Percentiles rank a stretch among this genome's conserved stretches.
phyloP scores from a whole-genome alignment of 2,329 filamentous ascomycete species.

The Teratosphaeria zuluensis region DNA sequence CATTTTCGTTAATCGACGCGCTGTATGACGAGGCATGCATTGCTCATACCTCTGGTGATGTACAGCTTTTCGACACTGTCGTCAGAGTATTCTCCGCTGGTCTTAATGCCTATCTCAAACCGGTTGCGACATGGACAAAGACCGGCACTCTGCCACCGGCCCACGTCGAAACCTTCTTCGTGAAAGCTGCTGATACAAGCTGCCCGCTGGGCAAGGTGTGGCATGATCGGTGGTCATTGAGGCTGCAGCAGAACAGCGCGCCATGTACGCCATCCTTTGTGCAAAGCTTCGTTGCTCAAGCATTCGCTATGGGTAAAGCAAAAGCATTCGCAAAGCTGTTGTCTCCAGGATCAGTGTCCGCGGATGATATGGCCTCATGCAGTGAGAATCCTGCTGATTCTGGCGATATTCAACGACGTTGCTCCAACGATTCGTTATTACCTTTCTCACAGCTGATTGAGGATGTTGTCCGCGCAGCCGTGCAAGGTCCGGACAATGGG shows the following conservation, averaged over 20 bases:
- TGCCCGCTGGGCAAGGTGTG: conserved; percentile 59
- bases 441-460: conserved; percentile 70
- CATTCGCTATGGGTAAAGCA: conserved; percentile 83
- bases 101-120: conserved; percentile 70
- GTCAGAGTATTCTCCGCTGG: conserved; percentile 68
- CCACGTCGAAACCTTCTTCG: conserved; percentile 63
- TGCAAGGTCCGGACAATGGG: conserved; percentile 61
- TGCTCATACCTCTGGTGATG: conserved; percentile 60
- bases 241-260: conserved; percentile 47
- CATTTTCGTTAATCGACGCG: conserved; percentile 69
- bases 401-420: background rate
- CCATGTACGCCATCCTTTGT: conserved; percentile 68
- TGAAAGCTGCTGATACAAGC: conserved; percentile 47
- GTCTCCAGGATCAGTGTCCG: conserved; percentile 31
- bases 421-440: conserved; percentile 6
- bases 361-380: background rate
- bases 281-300: conserved; percentile 55
- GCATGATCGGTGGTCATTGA: conserved; percentile 63
- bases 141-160: conserved; percentile 53
- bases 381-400: background rate
- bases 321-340: conserved; percentile 73
- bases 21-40: conserved; percentile 62
- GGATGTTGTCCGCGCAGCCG: conserved; percentile 62
- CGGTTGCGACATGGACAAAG: conserved; percentile 77
- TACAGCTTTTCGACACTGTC: conserved; percentile 51